Evolutionary conservation across 164 flowering plant species (phyloP).

Genomic region (Tinospora cordifolia): DNA sequence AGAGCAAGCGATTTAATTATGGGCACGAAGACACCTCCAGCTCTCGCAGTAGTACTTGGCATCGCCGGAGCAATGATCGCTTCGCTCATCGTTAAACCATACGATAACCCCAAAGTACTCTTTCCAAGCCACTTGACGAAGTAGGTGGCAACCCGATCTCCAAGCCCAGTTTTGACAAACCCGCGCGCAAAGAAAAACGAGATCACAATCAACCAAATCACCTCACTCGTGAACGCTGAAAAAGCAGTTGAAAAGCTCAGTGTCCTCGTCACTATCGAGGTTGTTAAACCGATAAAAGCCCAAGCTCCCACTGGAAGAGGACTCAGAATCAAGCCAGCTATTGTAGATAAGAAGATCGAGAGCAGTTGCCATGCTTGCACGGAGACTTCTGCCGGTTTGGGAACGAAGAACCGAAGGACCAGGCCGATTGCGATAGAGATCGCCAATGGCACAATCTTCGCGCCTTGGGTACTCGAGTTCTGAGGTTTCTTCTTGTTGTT

Average conservation of each 20-base stretch:
- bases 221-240: constrained; percentile 74
- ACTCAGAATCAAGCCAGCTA: constrained; percentile 70
- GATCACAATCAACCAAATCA: constrained; percentile 89
- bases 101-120: constrained; percentile 81
- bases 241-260: constrained; percentile 64
- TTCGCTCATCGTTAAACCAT: constrained; percentile 81
- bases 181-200: constrained; percentile 96
- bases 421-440: constrained; percentile 62
- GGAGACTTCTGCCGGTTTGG: constrained; percentile 54
- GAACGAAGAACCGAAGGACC: constrained; percentile 47
- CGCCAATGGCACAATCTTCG: constrained; percentile 45
- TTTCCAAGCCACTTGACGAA: constrained; percentile 88
- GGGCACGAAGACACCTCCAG: constrained; percentile 92
- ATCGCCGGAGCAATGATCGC: constrained; percentile 89
- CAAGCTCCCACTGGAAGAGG: constrained; percentile 92
- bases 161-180: constrained; percentile 84
- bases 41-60: constrained; percentile 95
- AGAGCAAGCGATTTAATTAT: constrained; percentile 77
- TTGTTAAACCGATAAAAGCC: constrained; percentile 72
- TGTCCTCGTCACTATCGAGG: constrained; percentile 56
- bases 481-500: neutral
- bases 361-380: constrained; percentile 80
- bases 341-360: constrained; percentile 74
- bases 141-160: constrained; percentile 81
- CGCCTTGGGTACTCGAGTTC: constrained; percentile 31